phyloP scores from a whole-genome alignment of 257 asterid genomes.

The Nicotiana otophora region DNA sequence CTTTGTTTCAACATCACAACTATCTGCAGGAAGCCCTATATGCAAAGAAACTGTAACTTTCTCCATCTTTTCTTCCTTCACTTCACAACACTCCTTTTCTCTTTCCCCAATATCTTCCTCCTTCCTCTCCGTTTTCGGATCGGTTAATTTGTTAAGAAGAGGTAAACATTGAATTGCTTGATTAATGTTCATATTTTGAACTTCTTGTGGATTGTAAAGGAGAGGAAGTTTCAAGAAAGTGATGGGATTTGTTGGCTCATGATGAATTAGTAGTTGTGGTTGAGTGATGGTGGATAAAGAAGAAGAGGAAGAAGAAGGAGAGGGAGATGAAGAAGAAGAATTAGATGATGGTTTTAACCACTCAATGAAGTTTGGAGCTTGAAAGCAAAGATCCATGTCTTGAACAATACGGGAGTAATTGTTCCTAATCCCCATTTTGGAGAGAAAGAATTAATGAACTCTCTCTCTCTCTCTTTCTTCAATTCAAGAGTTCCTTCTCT shows the following conservation, averaged over 20 bases:
- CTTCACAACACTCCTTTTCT: not conserved
- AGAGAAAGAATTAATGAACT: slow-evolving; percentile 7
- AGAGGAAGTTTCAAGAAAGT: slow-evolving; percentile 44
- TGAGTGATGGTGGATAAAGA: slow-evolving; percentile 22
- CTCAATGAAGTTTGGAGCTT: slow-evolving; percentile 46
- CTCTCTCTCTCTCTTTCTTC: slow-evolving; percentile 17
- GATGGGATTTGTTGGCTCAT: slow-evolving; percentile 22
- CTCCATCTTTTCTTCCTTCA: slow-evolving; percentile 27
- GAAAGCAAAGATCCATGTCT: slow-evolving; percentile 40
- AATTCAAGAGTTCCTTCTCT: not conserved
- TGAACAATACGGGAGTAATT: slow-evolving; percentile 27
- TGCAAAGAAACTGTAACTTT: slow-evolving; percentile 54
- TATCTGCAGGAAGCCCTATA: slow-evolving; percentile 64
- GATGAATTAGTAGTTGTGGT: not conserved
- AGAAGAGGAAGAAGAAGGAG: slow-evolving; percentile 16
- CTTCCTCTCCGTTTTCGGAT: slow-evolving; percentile 21
- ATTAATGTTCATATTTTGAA: not conserved
- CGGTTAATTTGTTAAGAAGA: slow-evolving; percentile 58
- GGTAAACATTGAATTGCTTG: slow-evolving; percentile 63
- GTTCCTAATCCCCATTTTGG: slow-evolving; percentile 29
- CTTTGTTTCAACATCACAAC: slow-evolving; percentile 15
- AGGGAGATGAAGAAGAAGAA: not conserved
- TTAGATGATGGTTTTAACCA: slow-evolving; percentile 55
- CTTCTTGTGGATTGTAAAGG: slow-evolving; percentile 24
- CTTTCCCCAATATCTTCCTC: slow-evolving; percentile 23